Conservation (phyloP, 2,329 filamentous ascomycete genomes). For the Exophiala phaeomuriformis region DNA sequence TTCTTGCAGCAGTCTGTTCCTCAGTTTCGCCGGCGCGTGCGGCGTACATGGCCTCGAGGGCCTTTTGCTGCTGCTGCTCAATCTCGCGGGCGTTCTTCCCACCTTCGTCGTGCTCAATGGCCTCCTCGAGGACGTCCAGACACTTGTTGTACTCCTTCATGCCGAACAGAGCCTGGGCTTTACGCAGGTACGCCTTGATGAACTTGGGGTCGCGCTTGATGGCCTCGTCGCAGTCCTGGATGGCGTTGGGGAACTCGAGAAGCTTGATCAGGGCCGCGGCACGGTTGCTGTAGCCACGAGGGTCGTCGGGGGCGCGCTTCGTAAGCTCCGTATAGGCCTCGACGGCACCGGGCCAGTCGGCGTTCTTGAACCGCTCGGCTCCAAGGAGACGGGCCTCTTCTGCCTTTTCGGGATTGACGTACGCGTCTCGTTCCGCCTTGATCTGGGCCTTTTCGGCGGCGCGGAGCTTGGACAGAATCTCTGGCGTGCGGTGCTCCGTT, state of each 20-base stretch:
- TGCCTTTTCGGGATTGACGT: slow-evolving; percentile 83
- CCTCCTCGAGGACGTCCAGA: slow-evolving; percentile 79
- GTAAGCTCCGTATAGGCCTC: slow-evolving; percentile 94
- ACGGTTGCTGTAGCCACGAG: slow-evolving; percentile 93
- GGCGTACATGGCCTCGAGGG: slow-evolving; percentile 79
- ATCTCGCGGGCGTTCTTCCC: slow-evolving; percentile 85
- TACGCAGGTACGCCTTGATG: slow-evolving; percentile 91
- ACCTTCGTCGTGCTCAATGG: slow-evolving; percentile 65
- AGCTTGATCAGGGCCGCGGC: slow-evolving; percentile 96
- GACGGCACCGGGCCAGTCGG: slow-evolving; percentile 89
- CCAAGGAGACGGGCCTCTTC: slow-evolving; percentile 92
- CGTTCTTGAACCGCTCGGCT: slow-evolving; percentile 94
- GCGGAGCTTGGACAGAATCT: slow-evolving; percentile 86
- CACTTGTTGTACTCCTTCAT: slow-evolving; percentile 99
- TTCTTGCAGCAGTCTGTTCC: slow-evolving; percentile 85
- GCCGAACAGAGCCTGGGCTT: slow-evolving; percentile 88
- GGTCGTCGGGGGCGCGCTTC: slow-evolving; percentile 87
- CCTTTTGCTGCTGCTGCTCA: slow-evolving; percentile 89
- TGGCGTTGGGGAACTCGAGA: slow-evolving; percentile 86
- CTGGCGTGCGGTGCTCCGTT: slow-evolving; percentile 92
- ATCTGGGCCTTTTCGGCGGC: slow-evolving; percentile 80
- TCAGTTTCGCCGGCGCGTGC: slow-evolving; percentile 91
- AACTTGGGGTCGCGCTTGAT: slow-evolving; percentile 88
- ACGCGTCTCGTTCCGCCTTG: slow-evolving; percentile 66
- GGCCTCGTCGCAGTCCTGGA: slow-evolving; percentile 84